Evolutionary conservation across 768 basidiomycete genomes (phyloP).

Genomic region (Tephrocybe sp.): DNA sequence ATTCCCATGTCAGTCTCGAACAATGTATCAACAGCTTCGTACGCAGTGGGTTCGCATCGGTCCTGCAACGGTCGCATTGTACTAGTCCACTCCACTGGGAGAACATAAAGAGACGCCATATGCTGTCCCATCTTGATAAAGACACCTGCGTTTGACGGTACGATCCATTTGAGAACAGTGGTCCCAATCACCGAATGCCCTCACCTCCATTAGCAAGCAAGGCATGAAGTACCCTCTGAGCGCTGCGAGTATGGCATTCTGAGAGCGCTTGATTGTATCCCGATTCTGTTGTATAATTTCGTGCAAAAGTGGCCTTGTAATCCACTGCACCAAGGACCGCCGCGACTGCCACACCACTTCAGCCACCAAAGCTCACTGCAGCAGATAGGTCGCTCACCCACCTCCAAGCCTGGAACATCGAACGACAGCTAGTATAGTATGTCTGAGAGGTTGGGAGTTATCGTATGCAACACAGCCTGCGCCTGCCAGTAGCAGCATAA

Average conservation of each 20-base stretch:
- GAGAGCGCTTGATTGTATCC: constrained; percentile 59
- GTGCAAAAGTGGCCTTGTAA: constrained; percentile 69
- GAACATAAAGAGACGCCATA: constrained; percentile 64
- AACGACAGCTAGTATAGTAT: constrained; percentile 68
- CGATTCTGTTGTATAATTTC: constrained; percentile 48
- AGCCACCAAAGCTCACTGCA: constrained; percentile 20
- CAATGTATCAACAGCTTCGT: constrained; percentile 73
- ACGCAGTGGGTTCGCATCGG: constrained; percentile 87
- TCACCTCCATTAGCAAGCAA: constrained; percentile 85
- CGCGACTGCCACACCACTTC: constrained; percentile 43
- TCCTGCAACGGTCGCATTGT: constrained; percentile 73
- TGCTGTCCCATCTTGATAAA: constrained; percentile 92
- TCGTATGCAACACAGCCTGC: constrained; percentile 57
- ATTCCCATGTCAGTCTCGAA: constrained; percentile 79
- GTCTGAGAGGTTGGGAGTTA: constrained; percentile 70
- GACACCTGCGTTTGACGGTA: constrained; percentile 46
- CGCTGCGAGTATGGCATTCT: constrained; percentile 83
- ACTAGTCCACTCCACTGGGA: constrained; percentile 54
- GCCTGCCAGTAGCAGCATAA: constrained; percentile 34
- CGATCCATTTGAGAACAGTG: background rate
- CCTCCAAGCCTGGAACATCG: constrained; percentile 82
- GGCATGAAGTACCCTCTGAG: constrained; percentile 75
- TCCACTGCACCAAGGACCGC: constrained; percentile 65
- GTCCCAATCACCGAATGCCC: constrained; percentile 17
- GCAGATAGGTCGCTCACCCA: constrained; percentile 28